phyloP scores from a whole-genome alignment of 2,329 filamentous ascomycete species.

The Sporothrix schenckii region DNA sequence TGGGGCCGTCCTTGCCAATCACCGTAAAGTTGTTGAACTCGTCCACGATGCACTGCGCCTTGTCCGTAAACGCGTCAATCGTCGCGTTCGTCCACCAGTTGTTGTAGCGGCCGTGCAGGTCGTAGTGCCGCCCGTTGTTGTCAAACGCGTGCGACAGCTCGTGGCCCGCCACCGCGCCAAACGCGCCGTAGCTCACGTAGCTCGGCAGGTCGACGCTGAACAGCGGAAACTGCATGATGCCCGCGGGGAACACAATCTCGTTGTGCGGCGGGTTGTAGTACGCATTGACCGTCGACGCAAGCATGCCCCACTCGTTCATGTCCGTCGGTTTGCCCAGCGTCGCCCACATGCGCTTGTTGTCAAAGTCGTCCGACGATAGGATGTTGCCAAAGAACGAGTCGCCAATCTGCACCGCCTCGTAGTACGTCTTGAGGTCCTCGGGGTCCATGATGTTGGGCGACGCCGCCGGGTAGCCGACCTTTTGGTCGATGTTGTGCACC shows the following conservation, averaged over 20 bases:
- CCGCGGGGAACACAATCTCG: constrained; percentile 69
- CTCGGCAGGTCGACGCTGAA: constrained; percentile 65
- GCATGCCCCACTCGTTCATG: constrained; percentile 63
- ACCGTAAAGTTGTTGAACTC: constrained; percentile 67
- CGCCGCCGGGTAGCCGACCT: constrained; percentile 67
- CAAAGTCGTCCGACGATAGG: constrained; percentile 54
- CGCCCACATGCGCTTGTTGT: constrained; percentile 56
- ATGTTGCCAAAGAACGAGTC: constrained; percentile 61
- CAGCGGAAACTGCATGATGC: constrained; percentile 69
- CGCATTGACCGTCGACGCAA: constrained; percentile 64
- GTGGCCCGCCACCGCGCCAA: constrained; percentile 68
- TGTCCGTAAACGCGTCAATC: constrained; percentile 59
- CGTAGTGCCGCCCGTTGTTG: constrained; percentile 65
- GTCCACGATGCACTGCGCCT: constrained; percentile 67
- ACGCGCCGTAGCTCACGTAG: constrained; percentile 70
- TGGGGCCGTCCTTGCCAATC: constrained; percentile 56
- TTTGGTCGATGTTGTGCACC: constrained; percentile 67
- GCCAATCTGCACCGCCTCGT: constrained; percentile 56
- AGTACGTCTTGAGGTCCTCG: constrained; percentile 58
- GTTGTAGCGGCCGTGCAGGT: constrained; percentile 65
- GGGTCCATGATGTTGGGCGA: constrained; percentile 63
- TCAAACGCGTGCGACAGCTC: constrained; percentile 73
- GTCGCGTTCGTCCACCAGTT: constrained; percentile 69
- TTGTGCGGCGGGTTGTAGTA: constrained; percentile 68
- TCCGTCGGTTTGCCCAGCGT: constrained; percentile 63